These are phyloP conservation scores for Spongospora subterranea DNA, from an alignment of 208 protist genomes.

Conservation along the genomic window DNA sequence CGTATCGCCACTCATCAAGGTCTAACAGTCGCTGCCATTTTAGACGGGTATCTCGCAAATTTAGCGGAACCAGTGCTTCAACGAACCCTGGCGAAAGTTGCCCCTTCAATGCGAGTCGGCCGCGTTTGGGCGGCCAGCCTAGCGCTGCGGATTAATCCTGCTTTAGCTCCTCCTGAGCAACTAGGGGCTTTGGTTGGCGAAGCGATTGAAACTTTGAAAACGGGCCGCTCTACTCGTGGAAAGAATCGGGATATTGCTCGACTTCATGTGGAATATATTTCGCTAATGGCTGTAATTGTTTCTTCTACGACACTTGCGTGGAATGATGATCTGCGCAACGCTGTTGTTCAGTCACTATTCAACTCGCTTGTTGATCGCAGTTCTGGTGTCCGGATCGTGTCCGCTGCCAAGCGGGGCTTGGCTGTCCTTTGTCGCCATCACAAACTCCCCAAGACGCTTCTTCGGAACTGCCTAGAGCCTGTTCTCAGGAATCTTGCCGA, in stretches of 20 bases:
- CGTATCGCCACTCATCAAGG: not conserved
- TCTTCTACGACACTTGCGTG: not conserved
- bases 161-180: slow-evolving; percentile 23
- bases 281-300: slow-evolving; percentile 44
- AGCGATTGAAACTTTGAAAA: not conserved
- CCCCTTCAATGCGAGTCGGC: slow-evolving; percentile 41
- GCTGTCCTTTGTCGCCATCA: slow-evolving; percentile 59
- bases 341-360: slow-evolving; percentile 43
- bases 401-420: slow-evolving; percentile 41
- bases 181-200: not conserved
- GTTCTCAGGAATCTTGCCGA: slow-evolving; percentile 76
- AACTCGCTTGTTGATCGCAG: slow-evolving; percentile 23
- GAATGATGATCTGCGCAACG: slow-evolving; percentile 49
- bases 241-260: not conserved
- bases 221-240: not conserved
- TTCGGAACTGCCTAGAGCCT: slow-evolving; percentile 77
- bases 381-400: slow-evolving; percentile 7
- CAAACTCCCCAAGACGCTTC: slow-evolving; percentile 77
- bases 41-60: not conserved
- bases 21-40: not conserved
- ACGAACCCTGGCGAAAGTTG: slow-evolving; percentile 53
- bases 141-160: not conserved
- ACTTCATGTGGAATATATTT: slow-evolving; percentile 36
- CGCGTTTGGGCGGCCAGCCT: slow-evolving; percentile 8
- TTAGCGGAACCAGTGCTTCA: slow-evolving; percentile 61